phyloP scores from a whole-genome alignment of 768 basidiomycete genomes.

The Suillus paluster region DNA sequence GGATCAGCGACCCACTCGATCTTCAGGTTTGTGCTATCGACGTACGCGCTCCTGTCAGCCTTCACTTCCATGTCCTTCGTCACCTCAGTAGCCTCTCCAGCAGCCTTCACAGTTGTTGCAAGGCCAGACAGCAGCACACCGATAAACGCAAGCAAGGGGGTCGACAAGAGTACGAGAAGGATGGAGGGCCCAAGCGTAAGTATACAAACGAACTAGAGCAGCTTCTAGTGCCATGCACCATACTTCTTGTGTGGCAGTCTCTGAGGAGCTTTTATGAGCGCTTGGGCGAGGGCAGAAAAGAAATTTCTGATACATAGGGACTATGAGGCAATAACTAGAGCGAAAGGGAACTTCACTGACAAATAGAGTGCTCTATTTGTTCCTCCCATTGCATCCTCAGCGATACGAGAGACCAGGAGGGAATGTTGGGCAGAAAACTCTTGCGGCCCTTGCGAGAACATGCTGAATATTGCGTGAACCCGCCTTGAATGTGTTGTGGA shows the following conservation, averaged over 20 bases:
- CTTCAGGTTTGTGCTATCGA: constrained; percentile 69
- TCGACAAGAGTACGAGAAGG: constrained; percentile 94
- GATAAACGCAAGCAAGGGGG: constrained; percentile 82
- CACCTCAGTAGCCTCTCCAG: constrained; percentile 66
- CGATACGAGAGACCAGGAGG: constrained; percentile 76
- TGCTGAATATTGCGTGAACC: too few species aligned
- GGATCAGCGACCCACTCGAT: constrained; percentile 76
- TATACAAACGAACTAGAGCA: constrained; percentile 70
- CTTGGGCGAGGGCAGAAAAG: constrained; percentile 85
- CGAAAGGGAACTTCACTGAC: constrained; percentile 49
- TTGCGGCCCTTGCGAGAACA: too few species aligned
- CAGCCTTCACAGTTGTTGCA: constrained; percentile 59
- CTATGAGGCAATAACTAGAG: neutral
- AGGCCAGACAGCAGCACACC: constrained; percentile 41
- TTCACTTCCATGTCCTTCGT: constrained; percentile 82
- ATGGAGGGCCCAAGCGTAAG: constrained; percentile 86
- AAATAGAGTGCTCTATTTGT: constrained; percentile 92
- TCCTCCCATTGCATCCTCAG: constrained; percentile 88
- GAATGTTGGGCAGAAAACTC: too few species aligned
- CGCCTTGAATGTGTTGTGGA: too few species aligned
- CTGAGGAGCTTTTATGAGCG: constrained; percentile 48
- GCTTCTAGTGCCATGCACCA: constrained; percentile 65
- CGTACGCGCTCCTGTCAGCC: constrained; percentile 88
- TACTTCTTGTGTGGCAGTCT: constrained; percentile 44
- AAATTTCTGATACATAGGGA: constrained; percentile 64